Evolutionary conservation across 176 grass and related monocot genomes (phyloP).

Genomic region (Dactylis glomerata): DNA sequence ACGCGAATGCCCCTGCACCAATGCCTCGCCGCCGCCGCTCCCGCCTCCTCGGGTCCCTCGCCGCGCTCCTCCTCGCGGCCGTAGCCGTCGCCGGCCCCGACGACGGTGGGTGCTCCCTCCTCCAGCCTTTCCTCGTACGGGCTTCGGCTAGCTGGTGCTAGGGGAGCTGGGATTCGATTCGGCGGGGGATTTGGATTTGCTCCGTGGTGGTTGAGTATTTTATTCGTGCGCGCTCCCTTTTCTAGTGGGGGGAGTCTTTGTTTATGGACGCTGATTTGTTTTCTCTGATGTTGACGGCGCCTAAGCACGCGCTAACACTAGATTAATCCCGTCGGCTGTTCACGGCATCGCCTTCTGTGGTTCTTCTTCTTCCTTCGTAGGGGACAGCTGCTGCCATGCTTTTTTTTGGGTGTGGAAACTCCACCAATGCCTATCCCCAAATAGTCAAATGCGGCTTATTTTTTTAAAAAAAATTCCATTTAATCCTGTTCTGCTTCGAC

Average conservation of each 20-base stretch:
- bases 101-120: constrained; percentile 27
- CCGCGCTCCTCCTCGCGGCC: constrained; percentile 23
- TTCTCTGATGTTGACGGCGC: not conserved
- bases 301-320: constrained; percentile 2
- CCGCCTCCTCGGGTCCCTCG: not conserved
- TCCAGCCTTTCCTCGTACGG: not conserved
- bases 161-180: not conserved
- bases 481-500: not conserved
- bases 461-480: not conserved
- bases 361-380: not conserved
- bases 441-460: constrained; percentile 3
- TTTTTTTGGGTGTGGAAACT: not conserved
- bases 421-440: not conserved
- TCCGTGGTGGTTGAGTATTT: constrained; percentile 3
- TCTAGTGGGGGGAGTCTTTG: constrained; percentile 23
- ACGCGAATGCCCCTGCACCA: constrained; percentile 9
- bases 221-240: constrained; percentile 18
- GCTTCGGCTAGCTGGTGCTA: not conserved
- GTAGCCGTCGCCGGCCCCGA: constrained; percentile 16
- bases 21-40: not conserved
- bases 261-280: constrained; percentile 33
- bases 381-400: not conserved
- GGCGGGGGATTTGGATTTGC: not conserved
- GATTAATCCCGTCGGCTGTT: constrained; percentile 37
- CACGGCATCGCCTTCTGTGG: not conserved